Base-by-base conservation (phyloP, 2,329 filamentous ascomycete species). In the Botrytis cinerea region DNA sequence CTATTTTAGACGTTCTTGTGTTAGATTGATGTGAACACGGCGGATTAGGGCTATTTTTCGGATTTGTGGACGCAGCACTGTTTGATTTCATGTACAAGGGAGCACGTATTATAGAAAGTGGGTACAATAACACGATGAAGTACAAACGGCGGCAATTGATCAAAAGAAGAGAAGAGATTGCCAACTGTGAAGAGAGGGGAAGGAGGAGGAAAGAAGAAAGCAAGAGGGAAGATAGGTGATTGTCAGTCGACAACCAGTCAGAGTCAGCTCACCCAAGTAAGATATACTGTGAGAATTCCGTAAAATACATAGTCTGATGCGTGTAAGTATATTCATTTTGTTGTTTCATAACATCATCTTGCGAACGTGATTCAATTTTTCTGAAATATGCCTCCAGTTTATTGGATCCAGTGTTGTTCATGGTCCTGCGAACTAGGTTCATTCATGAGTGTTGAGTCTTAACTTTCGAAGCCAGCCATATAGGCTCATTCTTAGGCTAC, bases 1-100 rank as follows among this genome's bases (percentile, higher is more conserved):
- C 66, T 69, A 69, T 32, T 59, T 45, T 57, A 69, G 48, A 69
- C 48, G 35, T 59, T 57, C 35, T 32, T 32, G 51, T 68, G 7
- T 38, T 68, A 54, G 38, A 18, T 57, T 28, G 25, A 20, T 28
- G 40, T 54, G 18, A 35, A 68, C 28, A 57, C 48, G 54, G 35
- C 48, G 48, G 38, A 69, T 43, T 57, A 69, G 48, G 66, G 38
- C 66, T 68, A 51, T 57, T 51, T 69, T 69, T 38, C 48, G 38
- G 66, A 69, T 57, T 38, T 69, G 40, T 59, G 38, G 38, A 38
- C 38, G 38, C 38, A 38, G 7, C 57, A 57, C 66, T 43, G 35
- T 43, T 68, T 32, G 38, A 68, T 68, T 38, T 68, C 48, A 57
- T 43, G 66, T 57, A 32, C 66, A 69, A 57, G 66, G 48, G 48